Base-by-base conservation (phyloP, 331 rosid species). In the Stylosanthes scabra region DNA sequence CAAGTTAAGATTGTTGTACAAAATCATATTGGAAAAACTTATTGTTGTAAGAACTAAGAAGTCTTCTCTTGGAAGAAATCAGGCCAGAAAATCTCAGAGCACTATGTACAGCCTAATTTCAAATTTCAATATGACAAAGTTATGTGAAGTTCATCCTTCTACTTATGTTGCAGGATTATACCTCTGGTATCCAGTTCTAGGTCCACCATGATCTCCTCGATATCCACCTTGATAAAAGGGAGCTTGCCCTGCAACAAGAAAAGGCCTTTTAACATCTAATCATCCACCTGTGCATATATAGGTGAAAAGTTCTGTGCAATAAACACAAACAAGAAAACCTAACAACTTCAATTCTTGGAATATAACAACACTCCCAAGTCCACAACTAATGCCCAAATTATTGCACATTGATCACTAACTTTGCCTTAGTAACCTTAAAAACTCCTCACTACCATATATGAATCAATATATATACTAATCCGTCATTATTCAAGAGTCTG, bases 241-340 rank as follows among this genome's bases (percentile, higher is more conserved):
- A 75, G 83, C 88, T 85, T 88, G 93, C 79, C 75, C 97, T 94
- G 89, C 84, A 80, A 77, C 59, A 71, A 58, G 74, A 34, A 29
- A 47, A 27, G 2, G 37, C 37, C 37, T 47, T 46, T 81, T 59
- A 62, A 20, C 40, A 73, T 31, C 37, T 5, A 31, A 31, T 49
- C 63, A 31, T 49, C 63, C 62, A 61, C 39, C 40, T 73, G 55
- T 62, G 34, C 49, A 31, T 11, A 68, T 8, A 49, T 20, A 37
- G 47, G 54, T 60, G n/a, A 42, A 78, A 8, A 27, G 45, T 46
- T n/a, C 60, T 40, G 14, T 11, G 40, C 4, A 39, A 59, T 41
- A 50, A 79, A 47, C 51, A 25, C 60, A 29, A 68, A 59, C n/a
- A 60, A 60, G 61, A 71, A 70, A 59, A 52, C 20, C 40, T 57